Base-by-base conservation (phyloP, 805 yeast species). In the Saccharomycopsis olivae region DNA sequence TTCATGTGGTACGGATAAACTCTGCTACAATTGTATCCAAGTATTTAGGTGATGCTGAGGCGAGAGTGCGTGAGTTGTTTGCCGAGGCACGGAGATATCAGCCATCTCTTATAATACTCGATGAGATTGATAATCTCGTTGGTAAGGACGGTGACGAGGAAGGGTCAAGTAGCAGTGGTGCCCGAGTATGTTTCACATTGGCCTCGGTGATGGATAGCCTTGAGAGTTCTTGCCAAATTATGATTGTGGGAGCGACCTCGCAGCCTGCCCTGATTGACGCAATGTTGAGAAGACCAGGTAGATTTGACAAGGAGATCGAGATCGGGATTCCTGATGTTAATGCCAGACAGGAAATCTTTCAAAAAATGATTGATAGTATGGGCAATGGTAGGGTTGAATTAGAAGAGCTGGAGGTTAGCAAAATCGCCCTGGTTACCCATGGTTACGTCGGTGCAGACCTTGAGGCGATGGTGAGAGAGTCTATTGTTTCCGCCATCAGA, bases 401-500 rank as follows among this genome's bases (percentile, higher is more conserved):
- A 0, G 75, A 65, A 0, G 79, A 83, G 29, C 69, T 88, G n/a
- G 55, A 60, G n/a, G n/a, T n/a, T n/a, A n/a, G n/a, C n/a, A 51
- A 51, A 1, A 60, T 88, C 31, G 85, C 96, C 0, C 58, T 73
- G 3, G 79, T 75, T 53, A 88, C 97, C 0, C 98, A 92, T 59
- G 98, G 98, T 4, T 92, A 85, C 54, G 98, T 92, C 2, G 99
- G 99, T 35, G 96, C 97, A 0, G 99, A 92, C 61, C 59, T 92
- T 35, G 75, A 82, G 3, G 95, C 96, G 0, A 64, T 92, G 17
- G 76, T 88, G 46, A 66, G 96, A 36, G 98, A 92, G 53, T 73
- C 94, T 5, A 95, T 86, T 0, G 74, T 88, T 81, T 73, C 71
- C 46, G 78, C 95, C 1, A 82, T 92, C 14, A 73, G 77, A 38